Evolutionary conservation across 2,329 filamentous ascomycete genomes (phyloP).

Genomic region (Hortaea sp.): DNA sequence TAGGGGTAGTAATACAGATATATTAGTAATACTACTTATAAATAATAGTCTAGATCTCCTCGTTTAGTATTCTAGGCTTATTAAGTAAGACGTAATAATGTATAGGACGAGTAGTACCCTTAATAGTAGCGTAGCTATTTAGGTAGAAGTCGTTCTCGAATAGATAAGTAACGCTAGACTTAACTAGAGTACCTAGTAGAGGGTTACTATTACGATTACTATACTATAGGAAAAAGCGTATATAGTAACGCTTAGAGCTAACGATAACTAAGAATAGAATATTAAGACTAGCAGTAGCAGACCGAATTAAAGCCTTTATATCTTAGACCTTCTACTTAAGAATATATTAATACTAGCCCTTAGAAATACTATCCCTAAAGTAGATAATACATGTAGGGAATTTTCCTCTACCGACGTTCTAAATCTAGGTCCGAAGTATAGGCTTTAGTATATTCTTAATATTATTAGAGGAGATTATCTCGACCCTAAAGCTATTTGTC

Average conservation of each 20-base stretch:
- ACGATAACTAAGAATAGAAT: conserved; percentile 77
- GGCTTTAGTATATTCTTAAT: conserved; percentile 56
- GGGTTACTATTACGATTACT: conserved; percentile 72
- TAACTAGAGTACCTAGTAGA: conserved; percentile 76
- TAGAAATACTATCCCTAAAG: conserved; percentile 84
- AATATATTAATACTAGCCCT: conserved; percentile 74
- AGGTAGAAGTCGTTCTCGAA: conserved; percentile 84
- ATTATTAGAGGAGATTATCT: conserved; percentile 64
- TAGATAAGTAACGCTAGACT: conserved; percentile 80
- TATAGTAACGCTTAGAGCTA: conserved; percentile 86
- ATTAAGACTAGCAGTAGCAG: conserved; percentile 26
- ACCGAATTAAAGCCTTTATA: conserved; percentile 47
- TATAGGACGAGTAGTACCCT: conserved; percentile 85
- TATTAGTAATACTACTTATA: conserved; percentile 96
- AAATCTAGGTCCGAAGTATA: conserved; percentile 51
- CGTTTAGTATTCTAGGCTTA: conserved; percentile 57
- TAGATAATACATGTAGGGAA: conserved; percentile 72
- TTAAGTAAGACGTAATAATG: conserved; percentile 78
- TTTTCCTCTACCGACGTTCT: conserved; percentile 40
- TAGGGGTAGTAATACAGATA: conserved; percentile 79
- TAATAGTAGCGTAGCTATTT: conserved; percentile 66
- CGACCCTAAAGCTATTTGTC: conserved; percentile 71
- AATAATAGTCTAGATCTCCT: conserved; percentile 73
- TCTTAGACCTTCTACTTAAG: conserved; percentile 65
- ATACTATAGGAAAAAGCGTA: conserved; percentile 67